Evolutionary conservation across 2,329 filamentous ascomycete species (phyloP).

Genomic region (Cordyceps tenuipes): DNA sequence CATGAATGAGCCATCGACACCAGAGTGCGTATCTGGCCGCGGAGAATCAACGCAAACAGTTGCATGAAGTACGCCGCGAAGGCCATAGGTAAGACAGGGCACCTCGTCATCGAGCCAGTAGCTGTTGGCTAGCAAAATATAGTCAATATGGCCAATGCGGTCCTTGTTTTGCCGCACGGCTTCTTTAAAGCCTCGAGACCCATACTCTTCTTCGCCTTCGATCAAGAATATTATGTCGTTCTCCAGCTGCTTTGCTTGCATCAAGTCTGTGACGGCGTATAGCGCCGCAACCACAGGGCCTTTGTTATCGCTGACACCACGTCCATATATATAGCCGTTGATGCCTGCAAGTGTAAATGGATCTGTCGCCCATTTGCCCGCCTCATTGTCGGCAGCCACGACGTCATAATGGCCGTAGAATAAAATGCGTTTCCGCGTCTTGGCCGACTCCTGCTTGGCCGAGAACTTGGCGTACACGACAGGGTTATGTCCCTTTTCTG

Average conservation of each 20-base stretch:
- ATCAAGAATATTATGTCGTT: conserved; percentile 92
- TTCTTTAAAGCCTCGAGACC: conserved; percentile 82
- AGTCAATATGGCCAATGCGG: conserved; percentile 83
- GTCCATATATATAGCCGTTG: conserved; percentile 88
- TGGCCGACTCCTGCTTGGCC: conserved; percentile 58
- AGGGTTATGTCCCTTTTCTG: conserved; percentile 72
- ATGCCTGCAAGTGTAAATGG: conserved; percentile 85
- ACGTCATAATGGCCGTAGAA: conserved; percentile 99
- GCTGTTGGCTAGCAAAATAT: conserved; percentile 91
- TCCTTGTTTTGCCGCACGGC: conserved; percentile 73
- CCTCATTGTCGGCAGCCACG: conserved; percentile 77
- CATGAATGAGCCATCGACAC: conserved; percentile 89
- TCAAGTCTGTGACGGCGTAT: conserved; percentile 84
- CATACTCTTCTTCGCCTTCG: conserved; percentile 93
- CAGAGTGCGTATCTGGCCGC: conserved; percentile 84
- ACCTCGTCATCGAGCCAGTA: conserved; percentile 98
- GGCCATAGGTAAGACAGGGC: conserved; percentile 88
- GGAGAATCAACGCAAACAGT: conserved; percentile 81
- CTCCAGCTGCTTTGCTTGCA: conserved; percentile 72
- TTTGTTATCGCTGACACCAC: conserved; percentile 97
- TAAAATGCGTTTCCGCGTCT: conserved; percentile 72
- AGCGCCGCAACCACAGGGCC: conserved; percentile 90
- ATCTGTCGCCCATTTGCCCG: conserved; percentile 75
- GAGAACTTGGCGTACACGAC: conserved; percentile 88
- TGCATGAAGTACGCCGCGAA: conserved; percentile 88